Base-by-base conservation (phyloP, 345 rosid genomes). In the Pugionium cornutum region DNA sequence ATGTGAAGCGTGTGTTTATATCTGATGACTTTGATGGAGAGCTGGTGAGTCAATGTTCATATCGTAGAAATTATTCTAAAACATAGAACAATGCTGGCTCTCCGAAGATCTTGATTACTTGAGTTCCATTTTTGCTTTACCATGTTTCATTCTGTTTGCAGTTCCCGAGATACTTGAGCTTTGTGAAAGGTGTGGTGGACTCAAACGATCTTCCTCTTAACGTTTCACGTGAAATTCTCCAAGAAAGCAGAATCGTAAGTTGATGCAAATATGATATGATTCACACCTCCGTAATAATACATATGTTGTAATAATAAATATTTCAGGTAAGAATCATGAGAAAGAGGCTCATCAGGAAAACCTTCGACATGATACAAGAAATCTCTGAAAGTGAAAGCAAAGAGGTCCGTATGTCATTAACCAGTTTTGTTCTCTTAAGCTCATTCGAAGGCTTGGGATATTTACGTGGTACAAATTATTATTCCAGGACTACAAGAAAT, bases 11-110 rank as follows among this genome's bases (percentile, higher is more conserved):
- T 28, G 99, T 95, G 44, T 95, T 95, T 73, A 95, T 95, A 78
- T 95, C 97, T 26, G 97, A 95, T 81, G 99, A 95, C 82, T 95
- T 95, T 78, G 99, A 95, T 78, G 99, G 99, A 71, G 99, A 94
- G 78, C 83, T 94, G 86, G 99, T 94, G 62, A 81, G 78, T 52
- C 42, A 7, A 10, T 47, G 9, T 61, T 29, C 31, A 28, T 53
- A 53, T 9, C 2, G 34, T 32, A 32, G 34, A 32, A 32, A 32
- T 32, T 4, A 4, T 32, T 32, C 34, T 32, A 32, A 32, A 32
- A 2, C 34, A 4, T 32, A 4, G 34, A 32, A 32, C 34, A 2
- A 32, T 32, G 6, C 28, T 18, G 36, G 18, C 34, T 58, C 50
- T 48, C 31, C 9, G 65, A 35, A 1, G 51, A 40, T 40, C 4